A percentile compares a stretch with the other conserved stretches of the same genome.
Evolutionary conservation across 2,329 filamentous ascomycete genomes (phyloP).

Genomic region (Monosporascus sp.): DNA sequence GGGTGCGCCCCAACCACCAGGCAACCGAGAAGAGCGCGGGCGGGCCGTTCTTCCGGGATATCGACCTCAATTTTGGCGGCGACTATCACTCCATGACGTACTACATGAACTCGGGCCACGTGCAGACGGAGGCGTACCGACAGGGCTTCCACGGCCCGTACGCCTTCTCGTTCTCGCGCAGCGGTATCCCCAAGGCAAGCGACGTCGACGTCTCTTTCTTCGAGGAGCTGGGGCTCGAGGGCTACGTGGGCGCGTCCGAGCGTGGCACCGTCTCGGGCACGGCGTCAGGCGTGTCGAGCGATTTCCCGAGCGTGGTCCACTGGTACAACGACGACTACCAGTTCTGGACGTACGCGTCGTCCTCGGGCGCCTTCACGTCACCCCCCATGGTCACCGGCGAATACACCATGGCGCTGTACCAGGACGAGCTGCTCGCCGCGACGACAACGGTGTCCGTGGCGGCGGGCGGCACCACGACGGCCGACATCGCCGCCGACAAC

Average conservation of each 20-base stretch:
- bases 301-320: conserved; percentile 49
- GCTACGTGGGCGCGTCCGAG: conserved; percentile 43
- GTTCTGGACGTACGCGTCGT: conserved; percentile 50
- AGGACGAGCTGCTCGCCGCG: conserved; percentile 47
- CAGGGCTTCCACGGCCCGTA: conserved; percentile 56
- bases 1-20: conserved; percentile 31
- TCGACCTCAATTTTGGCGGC: conserved; percentile 50
- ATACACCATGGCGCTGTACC: conserved; percentile 56
- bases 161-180: conserved; percentile 49
- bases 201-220: conserved; percentile 52
- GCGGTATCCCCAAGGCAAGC: conserved; percentile 37
- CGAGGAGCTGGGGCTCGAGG: conserved; percentile 43
- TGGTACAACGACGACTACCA: conserved; percentile 52
- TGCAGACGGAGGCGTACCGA: conserved; percentile 49
- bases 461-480: conserved; percentile 39
- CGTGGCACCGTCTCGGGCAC: conserved; percentile 50
- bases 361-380: conserved; percentile 45
- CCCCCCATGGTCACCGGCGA: conserved; percentile 55
- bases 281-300: conserved; percentile 43
- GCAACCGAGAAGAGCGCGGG: conserved; percentile 52
- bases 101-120: conserved; percentile 57
- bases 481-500: conserved; percentile 40
- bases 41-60: conserved; percentile 52
- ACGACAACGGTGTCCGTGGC: conserved; percentile 39
- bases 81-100: conserved; percentile 48